These are phyloP conservation scores for Glutinoglossum americanum DNA, from an alignment of 495 filamentous ascomycete species.

Conservation along the genomic window DNA sequence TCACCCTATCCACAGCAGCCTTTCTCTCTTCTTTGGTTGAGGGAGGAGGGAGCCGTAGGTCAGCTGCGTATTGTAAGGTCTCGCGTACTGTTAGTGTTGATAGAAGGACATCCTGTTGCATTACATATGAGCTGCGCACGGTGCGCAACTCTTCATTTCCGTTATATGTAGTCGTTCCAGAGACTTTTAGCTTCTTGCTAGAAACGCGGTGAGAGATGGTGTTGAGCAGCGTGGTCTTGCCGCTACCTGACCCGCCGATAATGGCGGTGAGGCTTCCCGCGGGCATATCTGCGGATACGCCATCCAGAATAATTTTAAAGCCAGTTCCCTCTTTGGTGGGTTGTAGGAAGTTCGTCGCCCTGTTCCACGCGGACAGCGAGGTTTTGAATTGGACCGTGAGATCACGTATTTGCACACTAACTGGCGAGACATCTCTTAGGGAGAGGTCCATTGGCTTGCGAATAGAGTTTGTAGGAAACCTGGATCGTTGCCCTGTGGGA, in stretches of 20 bases:
- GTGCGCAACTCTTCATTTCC: constrained; percentile 25
- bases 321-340: background rate
- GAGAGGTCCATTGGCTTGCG: constrained; percentile 16
- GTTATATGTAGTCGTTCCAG: constrained; percentile 36
- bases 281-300: constrained; percentile 31
- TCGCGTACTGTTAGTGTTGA: constrained; percentile 52
- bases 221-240: constrained; percentile 49
- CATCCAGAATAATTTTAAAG: constrained; percentile 25
- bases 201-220: constrained; percentile 42
- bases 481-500: too few relatives aligned
- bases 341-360: constrained; percentile 15
- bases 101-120: constrained; percentile 54
- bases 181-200: constrained; percentile 27
- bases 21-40: constrained; percentile 33
- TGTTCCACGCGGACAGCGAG: background rate
- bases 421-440: constrained; percentile 36
- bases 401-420: constrained; percentile 32
- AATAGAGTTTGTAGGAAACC: too few relatives aligned
- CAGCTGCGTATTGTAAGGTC: constrained; percentile 46
- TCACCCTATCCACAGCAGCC: constrained; percentile 46
- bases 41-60: constrained; percentile 41
- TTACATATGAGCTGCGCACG: constrained; percentile 45
- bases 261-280: constrained; percentile 47
- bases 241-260: constrained; percentile 49
- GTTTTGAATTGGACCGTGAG: constrained; percentile 28